Base-by-base conservation (phyloP, 345 rosid species). In the Pugionium cornutum region DNA sequence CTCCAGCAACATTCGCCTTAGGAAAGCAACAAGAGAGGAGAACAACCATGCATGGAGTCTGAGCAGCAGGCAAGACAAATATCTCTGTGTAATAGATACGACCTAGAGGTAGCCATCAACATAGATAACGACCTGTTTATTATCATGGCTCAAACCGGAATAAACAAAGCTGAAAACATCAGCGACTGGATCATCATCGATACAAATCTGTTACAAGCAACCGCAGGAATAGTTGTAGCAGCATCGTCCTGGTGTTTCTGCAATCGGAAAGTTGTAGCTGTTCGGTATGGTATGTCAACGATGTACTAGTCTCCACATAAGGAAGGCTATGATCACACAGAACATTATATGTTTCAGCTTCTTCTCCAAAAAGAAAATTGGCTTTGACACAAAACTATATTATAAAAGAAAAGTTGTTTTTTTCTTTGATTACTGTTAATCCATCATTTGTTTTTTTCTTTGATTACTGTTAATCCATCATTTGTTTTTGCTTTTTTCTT, bases 51-150 rank as follows among this genome's bases (percentile, higher is more conserved):
- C 4, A 60, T 76, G 57, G 92, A 84, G 48, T 51, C 79, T n/a
- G 84, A 79, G 63, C 77, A 76, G 74, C 95, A 85, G 64, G 62
- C 69, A 45, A 87, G 86, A 66, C 91, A 83, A 48, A 77, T 54
- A 34, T 77, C 81, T 30, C 92, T 83, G 60, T 79, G 78, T 51
- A 80, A 88, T 54, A 85, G 84, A 82, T 73, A 75, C 33, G 77
- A 76, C 5, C 84, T 89, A 32, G 98, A 92, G 4, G 78, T 89
- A 32, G 87, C 91, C 40, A 84, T 92, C 77, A 77, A 85, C 65
- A 92, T 89, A 2, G 92, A 92, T 66, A 64, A 79, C 67, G 87
- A 89, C 77, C 95, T 95, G 0, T 86, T 84, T 72, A 84, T 85
- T 72, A 84, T 87, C 60, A 82, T 82, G 91, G 79, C 89, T 4